phyloP scores from a whole-genome alignment of 495 filamentous ascomycete species.

The Clohesyomyces aquaticus region DNA sequence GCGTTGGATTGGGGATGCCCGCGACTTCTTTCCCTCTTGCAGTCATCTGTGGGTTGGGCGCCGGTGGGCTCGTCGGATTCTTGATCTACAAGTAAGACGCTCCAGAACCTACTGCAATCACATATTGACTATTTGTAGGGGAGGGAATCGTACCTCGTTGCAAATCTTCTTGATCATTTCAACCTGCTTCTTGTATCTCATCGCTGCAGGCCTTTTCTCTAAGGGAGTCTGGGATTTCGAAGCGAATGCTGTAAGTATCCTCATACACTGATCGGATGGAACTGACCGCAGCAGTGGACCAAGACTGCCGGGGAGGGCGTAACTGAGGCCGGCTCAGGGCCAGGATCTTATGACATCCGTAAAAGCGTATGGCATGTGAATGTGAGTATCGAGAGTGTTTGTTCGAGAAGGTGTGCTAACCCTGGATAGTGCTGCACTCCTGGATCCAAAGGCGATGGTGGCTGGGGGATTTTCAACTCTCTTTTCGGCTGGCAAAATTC shows the following conservation, averaged over 20 bases:
- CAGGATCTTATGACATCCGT: constrained; percentile 86
- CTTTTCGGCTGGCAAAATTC: constrained; percentile 86
- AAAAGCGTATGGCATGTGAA: constrained; percentile 92
- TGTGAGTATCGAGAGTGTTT: constrained; percentile 51
- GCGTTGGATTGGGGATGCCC: constrained; percentile 75
- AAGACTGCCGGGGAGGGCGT: constrained; percentile 71
- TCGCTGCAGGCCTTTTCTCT: constrained; percentile 84
- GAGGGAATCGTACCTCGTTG: constrained; percentile 65
- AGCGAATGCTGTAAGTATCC: constrained; percentile 44
- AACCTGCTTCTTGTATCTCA: constrained; percentile 82
- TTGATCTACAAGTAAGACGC: constrained; percentile 73
- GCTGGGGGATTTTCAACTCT: constrained; percentile 91
- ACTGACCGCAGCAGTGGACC: constrained; percentile 60
- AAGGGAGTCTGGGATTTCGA: constrained; percentile 75
- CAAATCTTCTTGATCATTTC: constrained; percentile 81
- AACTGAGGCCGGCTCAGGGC: constrained; percentile 71
- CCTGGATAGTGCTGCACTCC: constrained; percentile 72
- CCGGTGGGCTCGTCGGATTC: constrained; percentile 67
- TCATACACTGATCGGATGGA: background rate
- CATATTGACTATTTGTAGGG: constrained; percentile 46
- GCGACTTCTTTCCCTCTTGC: constrained; percentile 74
- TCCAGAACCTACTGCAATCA: background rate
- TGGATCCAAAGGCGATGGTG: constrained; percentile 68
- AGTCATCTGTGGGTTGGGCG: constrained; percentile 67
- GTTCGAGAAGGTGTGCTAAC: background rate